These are phyloP conservation scores for Cyamopsis tetragonoloba DNA, from an alignment of 306 rosid genomes.

Conservation along the genomic window DNA sequence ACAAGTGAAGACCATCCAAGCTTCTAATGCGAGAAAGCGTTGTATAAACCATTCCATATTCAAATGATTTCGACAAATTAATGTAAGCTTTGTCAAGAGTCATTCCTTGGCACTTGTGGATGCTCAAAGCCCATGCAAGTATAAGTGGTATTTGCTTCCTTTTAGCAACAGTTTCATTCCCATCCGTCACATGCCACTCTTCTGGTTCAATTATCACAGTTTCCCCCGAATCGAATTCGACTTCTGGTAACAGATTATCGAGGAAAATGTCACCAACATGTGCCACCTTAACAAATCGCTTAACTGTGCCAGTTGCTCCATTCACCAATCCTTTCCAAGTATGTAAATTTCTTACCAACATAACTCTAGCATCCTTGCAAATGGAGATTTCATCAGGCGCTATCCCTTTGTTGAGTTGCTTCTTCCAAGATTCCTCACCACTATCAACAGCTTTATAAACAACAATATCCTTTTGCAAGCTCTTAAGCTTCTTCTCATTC, in stretches of 20 bases:
- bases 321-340: constrained; percentile 40
- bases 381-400: constrained; percentile 33
- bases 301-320: constrained; percentile 53
- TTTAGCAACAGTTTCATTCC: constrained; percentile 34
- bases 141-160: constrained; percentile 55
- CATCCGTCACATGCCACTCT: constrained; percentile 38
- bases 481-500: constrained; percentile 36
- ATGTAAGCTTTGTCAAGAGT: constrained; percentile 45
- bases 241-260: constrained; percentile 35
- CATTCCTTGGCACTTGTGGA: constrained; percentile 67
- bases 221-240: constrained; percentile 46
- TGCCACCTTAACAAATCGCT: constrained; percentile 12
- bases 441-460: constrained; percentile 39
- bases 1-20: constrained; percentile 43
- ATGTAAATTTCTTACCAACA: constrained; percentile 49
- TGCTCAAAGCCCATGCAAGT: constrained; percentile 56
- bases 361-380: constrained; percentile 54
- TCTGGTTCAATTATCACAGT: constrained; percentile 23
- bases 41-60: constrained; percentile 52
- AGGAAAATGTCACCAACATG: constrained; percentile 13
- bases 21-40: constrained; percentile 48
- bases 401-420: constrained; percentile 34
- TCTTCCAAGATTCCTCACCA: constrained; percentile 28
- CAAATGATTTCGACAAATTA: constrained; percentile 42
- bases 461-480: constrained; percentile 30